Percentiles rank a stretch among this genome's conserved stretches.
phyloP scores from a whole-genome alignment of 108 stramenopile genomes.

The Skeletonema grethae region DNA sequence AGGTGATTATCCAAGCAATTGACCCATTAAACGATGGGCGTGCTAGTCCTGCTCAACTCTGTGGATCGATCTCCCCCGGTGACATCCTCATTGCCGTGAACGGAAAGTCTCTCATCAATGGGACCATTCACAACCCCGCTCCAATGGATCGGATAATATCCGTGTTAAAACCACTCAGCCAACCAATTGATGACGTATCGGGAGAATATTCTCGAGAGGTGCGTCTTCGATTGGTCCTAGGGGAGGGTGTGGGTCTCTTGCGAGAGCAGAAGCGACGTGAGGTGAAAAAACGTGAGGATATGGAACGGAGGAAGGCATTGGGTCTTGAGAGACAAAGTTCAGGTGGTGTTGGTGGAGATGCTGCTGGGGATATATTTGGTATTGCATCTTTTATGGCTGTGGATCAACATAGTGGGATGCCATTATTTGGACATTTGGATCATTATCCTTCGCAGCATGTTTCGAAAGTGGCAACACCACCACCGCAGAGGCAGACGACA shows the following conservation, averaged over 20 bases:
- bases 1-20: conserved; percentile 83
- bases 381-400: conserved; percentile 71
- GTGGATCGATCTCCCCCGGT: conserved; percentile 70
- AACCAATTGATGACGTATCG: conserved; percentile 42
- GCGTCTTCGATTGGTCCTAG: conserved; percentile 64
- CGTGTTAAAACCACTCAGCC: conserved; percentile 68
- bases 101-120: conserved; percentile 59
- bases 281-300: conserved; percentile 24
- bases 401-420: conserved; percentile 80
- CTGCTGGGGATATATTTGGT: conserved; percentile 60
- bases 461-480: neutral
- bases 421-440: conserved; percentile 46
- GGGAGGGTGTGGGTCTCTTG: conserved; percentile 59
- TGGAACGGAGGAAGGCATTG: conserved; percentile 24
- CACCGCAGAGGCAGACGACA: neutral
- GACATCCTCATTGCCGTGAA: conserved; percentile 78
- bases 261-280: conserved; percentile 50
- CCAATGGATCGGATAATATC: conserved; percentile 69
- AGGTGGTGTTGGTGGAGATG: conserved; percentile 19
- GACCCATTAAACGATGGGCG: conserved; percentile 71
- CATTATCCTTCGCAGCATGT: conserved; percentile 3
- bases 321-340: conserved; percentile 28
- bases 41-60: conserved; percentile 81
- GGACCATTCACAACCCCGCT: conserved; percentile 46
- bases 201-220: conserved; percentile 63